Evolutionary conservation across 345 rosid genomes (phyloP), one percentile per base, ranked within the genome.

Genomic region (Boechera stricta): DNA sequence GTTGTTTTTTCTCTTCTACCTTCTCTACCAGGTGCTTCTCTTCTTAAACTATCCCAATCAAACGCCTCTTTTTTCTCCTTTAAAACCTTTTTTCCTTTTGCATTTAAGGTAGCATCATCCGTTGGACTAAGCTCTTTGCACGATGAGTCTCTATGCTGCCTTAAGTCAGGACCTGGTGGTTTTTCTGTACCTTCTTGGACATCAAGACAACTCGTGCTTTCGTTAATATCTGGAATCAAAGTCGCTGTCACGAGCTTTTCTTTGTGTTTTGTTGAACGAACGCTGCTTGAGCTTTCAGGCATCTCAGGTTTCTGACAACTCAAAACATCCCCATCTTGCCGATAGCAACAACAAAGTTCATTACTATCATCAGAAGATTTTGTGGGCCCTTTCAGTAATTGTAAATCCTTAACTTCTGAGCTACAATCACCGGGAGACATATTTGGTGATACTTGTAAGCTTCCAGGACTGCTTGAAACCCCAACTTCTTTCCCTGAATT

Each of bases 21-120:
- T 67, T 78, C 84, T 74, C 77, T 79, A 13, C 56, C 69, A 82
- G 81, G 84, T 10, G 75, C 92, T 67, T 82, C 82, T 83, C 74
- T 91, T 81, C 98, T 86, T 68, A 96, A 81, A 77, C 84, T 82
- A 64, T 96, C 99, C 98, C 98, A 96, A 68, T 96, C 92, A 71
- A 83, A 71, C 59, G 69, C 73, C 18, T 82, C 79, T 56, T 83
- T 82, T 49, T 36, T 84, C 74, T 83, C 89, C 68, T 82, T 84
- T 7, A 86, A 82, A 5, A 80, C 79, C 67, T 85, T 83, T 67
- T 81, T 87, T 55, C 85, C 81, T 78, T 85, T 85, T 42, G 88
- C 64, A 48, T 85, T 84, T 49, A 76, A 64, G 12, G 74, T 77
- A 45, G 81, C 78, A 61, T 81, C 80, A 63, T 87, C 84, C 62